Evolutionary conservation across 805 yeast genomes (phyloP), one percentile per base, ranked within the genome.

Genomic region (Lipomyces yamanashiensis): DNA sequence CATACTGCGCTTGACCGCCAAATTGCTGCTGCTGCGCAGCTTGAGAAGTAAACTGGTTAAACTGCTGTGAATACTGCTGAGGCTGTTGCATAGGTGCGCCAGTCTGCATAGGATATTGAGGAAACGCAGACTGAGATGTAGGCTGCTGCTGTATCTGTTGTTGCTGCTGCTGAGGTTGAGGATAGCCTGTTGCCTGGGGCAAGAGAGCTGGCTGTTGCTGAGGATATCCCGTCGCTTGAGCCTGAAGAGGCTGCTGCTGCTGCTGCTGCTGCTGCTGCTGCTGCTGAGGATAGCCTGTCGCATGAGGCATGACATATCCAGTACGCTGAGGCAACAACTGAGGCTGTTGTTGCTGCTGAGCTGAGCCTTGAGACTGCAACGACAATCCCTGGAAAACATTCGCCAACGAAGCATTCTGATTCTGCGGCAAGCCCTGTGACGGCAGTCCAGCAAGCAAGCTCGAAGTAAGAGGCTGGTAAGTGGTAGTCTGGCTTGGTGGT

Each of bases 1-100:
- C 45, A 28, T 53, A 59, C 19, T 43, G 55, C 62, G 44, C 56
- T 51, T 34, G 69, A 49, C 44, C 52, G 44, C 59, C 57, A 64
- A 56, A 54, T 59, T 37, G 66, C 33, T n/a, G 45, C 58, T 56
- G 64, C 47, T 21, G 39, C 36, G 43, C 39, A 23, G 53, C 64
- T 53, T 59, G 17, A 21, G 28, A 5, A 28, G 28, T 28, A 28
- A 28, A 28, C 28, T 28, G 28, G 28, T 28, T 28, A 28, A 28
- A 28, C 28, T 4, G n/a, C 28, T 36, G 19, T 12, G 58, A 53
- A 45, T 63, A 63, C 51, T 58, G 52, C 51, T 45, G 58, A n/a
- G 54, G 60, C 47, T 49, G 59, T 52, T 63, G 64, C 51, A 57
- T 63, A 53, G 34, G 34, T 21, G 49, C 54, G 6, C 15, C 15